Evolutionary conservation across 2,329 filamentous ascomycete species (phyloP).

Genomic region (Ceratocystis cubensis): DNA sequence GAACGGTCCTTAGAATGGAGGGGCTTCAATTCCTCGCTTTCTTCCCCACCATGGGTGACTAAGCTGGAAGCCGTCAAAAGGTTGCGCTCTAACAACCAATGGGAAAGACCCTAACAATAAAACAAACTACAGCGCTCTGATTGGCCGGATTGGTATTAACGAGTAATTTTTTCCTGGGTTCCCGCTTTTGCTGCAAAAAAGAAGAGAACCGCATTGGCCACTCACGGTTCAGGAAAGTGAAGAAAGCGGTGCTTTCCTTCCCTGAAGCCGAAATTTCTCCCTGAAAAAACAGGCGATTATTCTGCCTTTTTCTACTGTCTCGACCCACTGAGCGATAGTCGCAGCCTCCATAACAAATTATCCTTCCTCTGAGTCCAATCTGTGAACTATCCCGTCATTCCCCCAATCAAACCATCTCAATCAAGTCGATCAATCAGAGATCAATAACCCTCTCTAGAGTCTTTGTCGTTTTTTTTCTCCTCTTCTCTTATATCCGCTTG

Average conservation of each 20-base stretch:
- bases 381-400: constrained; percentile 11
- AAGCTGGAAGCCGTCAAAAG: constrained; percentile 9
- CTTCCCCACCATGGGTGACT: constrained; percentile 11
- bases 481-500: neutral
- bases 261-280: constrained; percentile 8
- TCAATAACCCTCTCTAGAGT: constrained; percentile 21
- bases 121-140: constrained; percentile 18
- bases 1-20: neutral
- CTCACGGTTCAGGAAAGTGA: constrained; percentile 10
- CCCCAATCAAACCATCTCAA: constrained; percentile 4
- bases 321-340: constrained; percentile 14
- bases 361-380: constrained; percentile 11
- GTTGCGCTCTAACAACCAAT: constrained; percentile 12
- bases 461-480: constrained; percentile 24
- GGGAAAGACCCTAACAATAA: neutral
- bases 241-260: constrained; percentile 17
- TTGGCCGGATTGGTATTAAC: constrained; percentile 12
- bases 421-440: constrained; percentile 22
- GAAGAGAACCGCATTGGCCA: constrained; percentile 19
- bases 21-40: neutral
- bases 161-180: constrained; percentile 18
- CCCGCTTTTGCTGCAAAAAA: constrained; percentile 16
- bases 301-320: neutral
- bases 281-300: constrained; percentile 21
- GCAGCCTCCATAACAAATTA: constrained; percentile 15